Conservation (phyloP, 106 monocot genomes). For the Dactylorhiza incarnata region DNA sequence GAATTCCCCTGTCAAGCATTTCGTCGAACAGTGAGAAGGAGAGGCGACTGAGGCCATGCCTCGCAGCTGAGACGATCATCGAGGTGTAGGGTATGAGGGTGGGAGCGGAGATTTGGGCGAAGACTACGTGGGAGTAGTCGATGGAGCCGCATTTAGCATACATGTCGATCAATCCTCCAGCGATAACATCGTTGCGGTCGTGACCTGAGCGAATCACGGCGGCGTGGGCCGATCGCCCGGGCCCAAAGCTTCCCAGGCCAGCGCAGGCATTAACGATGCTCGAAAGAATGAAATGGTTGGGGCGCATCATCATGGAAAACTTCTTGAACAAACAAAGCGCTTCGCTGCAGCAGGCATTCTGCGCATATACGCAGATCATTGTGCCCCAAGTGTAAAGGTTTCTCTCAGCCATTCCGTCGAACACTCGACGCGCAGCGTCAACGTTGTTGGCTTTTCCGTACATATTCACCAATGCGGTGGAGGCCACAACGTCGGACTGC, state of each 20-base stretch:
- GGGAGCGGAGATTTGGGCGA: conserved; percentile 30
- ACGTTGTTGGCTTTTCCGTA: conserved; percentile 41
- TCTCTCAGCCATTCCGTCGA: conserved; percentile 33
- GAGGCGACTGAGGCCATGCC: conserved; percentile 31
- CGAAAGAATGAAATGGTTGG: conserved; percentile 81
- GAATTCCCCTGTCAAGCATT: conserved; percentile 42
- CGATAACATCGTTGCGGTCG: conserved; percentile 48
- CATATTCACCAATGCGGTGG: conserved; percentile 56
- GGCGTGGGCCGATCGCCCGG: conserved; percentile 51
- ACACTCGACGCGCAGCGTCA: conserved; percentile 37
- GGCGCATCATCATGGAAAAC: conserved; percentile 14
- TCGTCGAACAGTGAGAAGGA: conserved; percentile 45
- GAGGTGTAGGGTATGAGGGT: conserved; percentile 54
- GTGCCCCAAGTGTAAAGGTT: conserved; percentile 68
- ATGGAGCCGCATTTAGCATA: conserved; percentile 76
- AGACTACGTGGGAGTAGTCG: conserved; percentile 48
- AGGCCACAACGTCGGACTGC: conserved; percentile 42
- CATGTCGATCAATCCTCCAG: conserved; percentile 75
- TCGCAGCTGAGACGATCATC: conserved; percentile 60
- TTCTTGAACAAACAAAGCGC: conserved; percentile 46
- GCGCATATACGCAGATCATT: conserved; percentile 56
- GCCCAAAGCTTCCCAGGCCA: conserved; percentile 39
- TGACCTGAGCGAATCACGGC: conserved; percentile 32
- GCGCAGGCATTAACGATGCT: conserved; percentile 66
- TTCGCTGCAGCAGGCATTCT: conserved; percentile 40